Evolutionary conservation across 306 rosid species (phyloP), one percentile per base, ranked within the genome.

Genomic region (Begonia peltatifolia): DNA sequence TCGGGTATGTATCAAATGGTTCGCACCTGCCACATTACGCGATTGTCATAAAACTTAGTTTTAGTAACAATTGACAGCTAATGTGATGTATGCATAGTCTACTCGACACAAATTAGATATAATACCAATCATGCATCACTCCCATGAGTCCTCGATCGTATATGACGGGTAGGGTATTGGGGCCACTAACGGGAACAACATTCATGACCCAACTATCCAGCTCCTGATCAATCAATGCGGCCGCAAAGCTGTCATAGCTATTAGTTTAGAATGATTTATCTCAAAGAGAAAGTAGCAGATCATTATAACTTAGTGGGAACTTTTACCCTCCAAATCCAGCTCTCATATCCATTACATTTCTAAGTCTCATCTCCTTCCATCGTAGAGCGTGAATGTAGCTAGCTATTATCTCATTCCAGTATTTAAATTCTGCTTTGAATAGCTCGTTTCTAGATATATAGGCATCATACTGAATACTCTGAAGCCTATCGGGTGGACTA

Each of bases 271-370:
- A 30, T 30, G 38, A 30, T 30, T 5, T 5, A 30, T 1, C 38
- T 5, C 9, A 5, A 30, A 30, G 38, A 30, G 42, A 9, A 52
- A 18, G 25, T 13, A 8, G 15, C 15, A 61, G 52, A 41, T 60
- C 57, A 50, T 35, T 20, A 20, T 20, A 20, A 3, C 23, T 30
- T 30, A 5, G 38, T 61, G 47, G 10, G 30, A 56, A 36, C 25
- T 15, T 56, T 44, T 85, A 84, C 97, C 97, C 97, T 63, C 95
- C 97, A 65, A 76, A 89, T 70, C 94, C 85, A 48, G 95, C 97
- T 44, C 74, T 82, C 97, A 82, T 79, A 68, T 89, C 97, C 81
- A 84, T 63, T 38, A 84, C 75, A 62, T 84, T 89, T 77, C 95
- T 74, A 20, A 84, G 61, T 44, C 65, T 65, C 48, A 66, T 66